A percentile compares a stretch with the other conserved stretches of the same genome.
Evolutionary conservation across 257 asterid species (phyloP).

Genomic region (Rehmannia glutinosa): DNA sequence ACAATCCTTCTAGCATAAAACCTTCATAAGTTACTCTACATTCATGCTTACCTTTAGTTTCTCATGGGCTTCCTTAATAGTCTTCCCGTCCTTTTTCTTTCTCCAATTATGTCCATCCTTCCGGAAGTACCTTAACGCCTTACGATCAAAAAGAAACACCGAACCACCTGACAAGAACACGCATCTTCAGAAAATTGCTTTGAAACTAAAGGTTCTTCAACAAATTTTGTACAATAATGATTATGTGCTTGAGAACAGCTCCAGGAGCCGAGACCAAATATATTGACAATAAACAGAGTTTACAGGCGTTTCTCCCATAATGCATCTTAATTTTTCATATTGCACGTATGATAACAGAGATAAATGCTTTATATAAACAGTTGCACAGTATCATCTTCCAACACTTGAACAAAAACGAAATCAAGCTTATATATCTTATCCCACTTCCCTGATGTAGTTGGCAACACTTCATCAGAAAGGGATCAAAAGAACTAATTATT

Average conservation of each 20-base stretch:
- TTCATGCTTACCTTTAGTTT: conserved; percentile 76
- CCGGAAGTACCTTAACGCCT: conserved; percentile 85
- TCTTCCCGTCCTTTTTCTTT: conserved; percentile 95
- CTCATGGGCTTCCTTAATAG: conserved; percentile 97
- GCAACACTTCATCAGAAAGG: not conserved
- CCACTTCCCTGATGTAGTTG: conserved; percentile 6
- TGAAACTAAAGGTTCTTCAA: not conserved
- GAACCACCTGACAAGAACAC: conserved; percentile 74
- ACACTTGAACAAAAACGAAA: not conserved
- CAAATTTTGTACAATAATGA: not conserved
- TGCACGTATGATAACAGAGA: not conserved
- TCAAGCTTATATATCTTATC: not conserved
- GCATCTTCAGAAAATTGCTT: conserved; percentile 21
- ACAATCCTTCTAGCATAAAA: not conserved
- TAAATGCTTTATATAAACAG: not conserved
- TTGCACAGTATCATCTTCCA: not conserved
- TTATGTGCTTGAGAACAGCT: not conserved
- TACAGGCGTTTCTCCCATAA: not conserved
- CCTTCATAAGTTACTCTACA: not conserved
- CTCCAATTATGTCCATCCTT: conserved; percentile 98
- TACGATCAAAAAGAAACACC: conserved; percentile 91
- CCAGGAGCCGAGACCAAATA: not conserved
- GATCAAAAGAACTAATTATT: not conserved
- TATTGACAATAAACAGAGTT: not conserved
- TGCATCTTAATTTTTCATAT: not conserved